A percentile compares a stretch with the other conserved stretches of the same genome.
These are phyloP conservation scores for Cercospora citrullina DNA, from an alignment of 2,329 filamentous ascomycete species.

Conservation along the genomic window DNA sequence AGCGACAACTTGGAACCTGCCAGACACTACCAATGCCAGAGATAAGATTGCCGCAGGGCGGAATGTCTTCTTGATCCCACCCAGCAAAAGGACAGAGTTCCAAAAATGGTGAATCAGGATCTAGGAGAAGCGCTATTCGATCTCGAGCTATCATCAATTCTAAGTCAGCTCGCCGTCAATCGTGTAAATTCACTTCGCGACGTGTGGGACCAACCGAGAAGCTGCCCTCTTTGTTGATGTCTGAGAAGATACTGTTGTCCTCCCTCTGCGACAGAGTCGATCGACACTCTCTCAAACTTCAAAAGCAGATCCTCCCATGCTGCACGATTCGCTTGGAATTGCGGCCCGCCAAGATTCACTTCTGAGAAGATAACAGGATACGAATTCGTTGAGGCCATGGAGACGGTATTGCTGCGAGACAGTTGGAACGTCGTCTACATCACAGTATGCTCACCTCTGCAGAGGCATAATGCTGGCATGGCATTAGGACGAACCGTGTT, in stretches of 20 bases:
- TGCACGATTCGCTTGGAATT: neutral
- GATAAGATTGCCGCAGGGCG: neutral
- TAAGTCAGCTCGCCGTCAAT: neutral
- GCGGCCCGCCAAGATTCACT: neutral
- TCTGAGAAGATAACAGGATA: neutral
- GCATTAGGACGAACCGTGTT: neutral
- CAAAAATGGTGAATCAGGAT: neutral
- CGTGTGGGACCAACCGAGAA: neutral
- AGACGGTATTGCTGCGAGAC: neutral
- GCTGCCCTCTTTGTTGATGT: neutral
- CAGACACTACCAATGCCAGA: neutral
- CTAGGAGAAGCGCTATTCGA: neutral
- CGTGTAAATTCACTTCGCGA: neutral
- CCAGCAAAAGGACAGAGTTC: neutral
- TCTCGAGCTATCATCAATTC: neutral
- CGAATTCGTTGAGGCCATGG: neutral
- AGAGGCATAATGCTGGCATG: neutral
- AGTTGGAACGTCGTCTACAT: neutral
- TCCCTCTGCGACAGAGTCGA: neutral
- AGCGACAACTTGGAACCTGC: no score
- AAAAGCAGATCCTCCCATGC: neutral
- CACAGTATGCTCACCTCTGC: neutral
- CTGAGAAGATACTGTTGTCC: neutral
- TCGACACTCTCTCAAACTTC: neutral
- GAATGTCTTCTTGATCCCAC: neutral